phyloP scores from a whole-genome alignment of 2,329 filamentous ascomycete species.

The Colletotrichum sublineola region DNA sequence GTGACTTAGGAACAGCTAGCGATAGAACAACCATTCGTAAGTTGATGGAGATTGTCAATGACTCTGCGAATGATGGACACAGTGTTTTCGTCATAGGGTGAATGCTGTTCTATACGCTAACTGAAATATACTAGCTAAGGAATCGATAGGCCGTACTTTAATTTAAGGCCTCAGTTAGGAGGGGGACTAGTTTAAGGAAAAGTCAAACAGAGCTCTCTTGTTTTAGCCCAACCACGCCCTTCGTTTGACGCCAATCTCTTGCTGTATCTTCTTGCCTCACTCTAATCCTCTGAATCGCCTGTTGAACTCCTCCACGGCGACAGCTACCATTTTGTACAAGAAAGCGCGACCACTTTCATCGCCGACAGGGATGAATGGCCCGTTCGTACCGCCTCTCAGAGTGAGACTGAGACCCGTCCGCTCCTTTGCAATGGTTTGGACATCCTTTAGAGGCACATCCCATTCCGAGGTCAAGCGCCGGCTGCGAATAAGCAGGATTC shows the following conservation, averaged over 20 bases:
- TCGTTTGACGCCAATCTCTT: neutral
- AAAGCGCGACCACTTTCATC: constrained; percentile 81
- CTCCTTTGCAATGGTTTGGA: constrained; percentile 98
- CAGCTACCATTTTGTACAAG: constrained; percentile 74
- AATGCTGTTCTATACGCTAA: neutral
- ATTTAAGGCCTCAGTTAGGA: constrained; percentile 11
- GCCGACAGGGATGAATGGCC: constrained; percentile 93
- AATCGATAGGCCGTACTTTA: constrained; percentile 28
- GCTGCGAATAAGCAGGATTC: constrained; percentile 91
- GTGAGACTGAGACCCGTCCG: constrained; percentile 91
- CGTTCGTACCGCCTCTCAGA: constrained; percentile 90
- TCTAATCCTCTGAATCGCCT: constrained; percentile 66
- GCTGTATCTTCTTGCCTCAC: constrained; percentile 36
- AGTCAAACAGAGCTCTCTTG: neutral
- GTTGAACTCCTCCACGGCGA: constrained; percentile 78
- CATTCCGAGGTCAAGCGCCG: constrained; percentile 90
- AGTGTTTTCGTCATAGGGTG: fast-evolving
- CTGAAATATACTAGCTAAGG: constrained; percentile 22
- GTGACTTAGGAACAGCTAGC: neutral
- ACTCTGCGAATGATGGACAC: neutral
- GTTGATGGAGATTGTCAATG: no score
- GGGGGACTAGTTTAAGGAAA: neutral
- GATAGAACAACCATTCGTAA: neutral
- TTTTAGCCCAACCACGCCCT: neutral
- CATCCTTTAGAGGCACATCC: constrained; percentile 95